Base-by-base conservation (phyloP, 306 rosid genomes). In the Cajanus cajan region DNA sequence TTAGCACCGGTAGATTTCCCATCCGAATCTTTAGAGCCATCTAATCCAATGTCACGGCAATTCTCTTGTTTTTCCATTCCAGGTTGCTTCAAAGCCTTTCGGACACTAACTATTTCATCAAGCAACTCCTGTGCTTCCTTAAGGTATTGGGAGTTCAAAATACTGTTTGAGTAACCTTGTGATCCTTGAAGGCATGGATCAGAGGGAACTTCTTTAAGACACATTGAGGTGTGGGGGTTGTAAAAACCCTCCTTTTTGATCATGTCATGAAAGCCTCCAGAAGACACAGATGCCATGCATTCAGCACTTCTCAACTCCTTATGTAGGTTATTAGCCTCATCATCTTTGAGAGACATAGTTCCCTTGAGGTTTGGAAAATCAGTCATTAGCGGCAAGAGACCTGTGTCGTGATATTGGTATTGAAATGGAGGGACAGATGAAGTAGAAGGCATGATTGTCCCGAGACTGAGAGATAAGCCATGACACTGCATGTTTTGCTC, bases 381-480 rank as follows among this genome's bases (percentile, higher is more conserved):
- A 69, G 54, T 71, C 85, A 90, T 55, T 41, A 82, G 73, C 0
- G 92, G 88, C 55, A 89, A 74, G 43, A 86, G 73, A 52, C 87
- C 83, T n/a, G 91, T 9, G 73, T 80, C 71, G 9, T 87, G 63
- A 67, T 88, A 86, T 5, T 85, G 90, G 81, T 80, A 85, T 37
- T 82, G 85, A 78, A 88, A 90, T 11, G 88, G 78, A 79, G 90
- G 83, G 57, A 73, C 66, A 31, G 89, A 86, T 44, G 68, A 82
- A 5, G 69, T 24, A 59, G 84, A 72, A 24, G 87, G 87, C 74
- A 86, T 80, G 36, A 86, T 82, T 24, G 94, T 86, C 48, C 88
- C 85, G 36, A 91, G 91, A 87, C 93, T 93, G 19, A 93, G 96
- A 79, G 96, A 89, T 39, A 93, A 80, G 39, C 92, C 93, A 48